A percentile compares a stretch with the other conserved stretches of the same genome.
Conservation (phyloP, 2,329 filamentous ascomycete genomes). For the Neofusicoccum ribis region DNA sequence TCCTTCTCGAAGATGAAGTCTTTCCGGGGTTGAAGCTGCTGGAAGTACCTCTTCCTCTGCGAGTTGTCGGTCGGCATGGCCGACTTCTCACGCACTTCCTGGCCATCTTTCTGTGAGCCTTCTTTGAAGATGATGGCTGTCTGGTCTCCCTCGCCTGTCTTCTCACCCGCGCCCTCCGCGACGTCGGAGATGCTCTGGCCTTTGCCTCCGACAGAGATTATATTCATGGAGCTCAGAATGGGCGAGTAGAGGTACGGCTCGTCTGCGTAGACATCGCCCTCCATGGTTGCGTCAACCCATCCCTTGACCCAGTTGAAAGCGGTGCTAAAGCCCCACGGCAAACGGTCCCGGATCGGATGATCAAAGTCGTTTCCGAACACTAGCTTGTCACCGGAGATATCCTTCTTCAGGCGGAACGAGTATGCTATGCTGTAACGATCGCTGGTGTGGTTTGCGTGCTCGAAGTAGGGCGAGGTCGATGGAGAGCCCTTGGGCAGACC, state of each 20-base stretch:
- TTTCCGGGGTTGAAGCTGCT: conserved; percentile 56
- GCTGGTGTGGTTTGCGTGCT: conserved; percentile 63
- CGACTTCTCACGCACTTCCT: conserved; percentile 39
- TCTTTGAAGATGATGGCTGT: conserved; percentile 59
- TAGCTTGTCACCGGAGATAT: conserved; percentile 69
- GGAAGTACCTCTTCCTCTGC: conserved; percentile 61
- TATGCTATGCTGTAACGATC: conserved; percentile 88
- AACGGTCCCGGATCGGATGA: conserved; percentile 77
- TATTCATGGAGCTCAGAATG: conserved; percentile 77
- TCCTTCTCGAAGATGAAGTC: conserved; percentile 63
- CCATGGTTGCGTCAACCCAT: conserved; percentile 87
- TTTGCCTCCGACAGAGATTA: conserved; percentile 63
- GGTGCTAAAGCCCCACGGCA: conserved; percentile 83
- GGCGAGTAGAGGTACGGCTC: conserved; percentile 83
- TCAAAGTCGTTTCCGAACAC: conserved; percentile 97
- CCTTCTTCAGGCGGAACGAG: conserved; percentile 69
- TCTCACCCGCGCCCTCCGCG: conserved; percentile 53
- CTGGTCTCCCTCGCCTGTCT: conserved; percentile 67
- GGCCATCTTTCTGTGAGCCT: conserved; percentile 49
- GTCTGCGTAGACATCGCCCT: conserved; percentile 87
- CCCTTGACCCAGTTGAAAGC: conserved; percentile 84
- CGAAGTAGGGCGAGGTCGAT: conserved; percentile 74
- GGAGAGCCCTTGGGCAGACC: conserved; percentile 75
- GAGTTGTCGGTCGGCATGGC: conserved; percentile 42
- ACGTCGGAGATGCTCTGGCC: conserved; percentile 34